These are phyloP conservation scores for Neonectria magnoliae DNA, from an alignment of 2,329 filamentous ascomycete species.

Conservation along the genomic window DNA sequence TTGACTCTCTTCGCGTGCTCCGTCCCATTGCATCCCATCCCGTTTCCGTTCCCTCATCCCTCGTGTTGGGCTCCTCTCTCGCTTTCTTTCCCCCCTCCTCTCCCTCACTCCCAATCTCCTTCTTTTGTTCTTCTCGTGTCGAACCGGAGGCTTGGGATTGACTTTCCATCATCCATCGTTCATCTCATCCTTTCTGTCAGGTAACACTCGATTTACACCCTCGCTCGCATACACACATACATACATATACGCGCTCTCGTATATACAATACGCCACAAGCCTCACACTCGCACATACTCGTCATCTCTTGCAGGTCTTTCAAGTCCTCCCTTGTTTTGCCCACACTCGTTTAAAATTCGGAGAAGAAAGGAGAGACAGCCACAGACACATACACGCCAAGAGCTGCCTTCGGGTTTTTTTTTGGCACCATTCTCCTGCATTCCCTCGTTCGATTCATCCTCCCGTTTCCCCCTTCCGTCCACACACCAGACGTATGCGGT, in stretches of 20 bases:
- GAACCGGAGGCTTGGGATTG: conserved; percentile 21
- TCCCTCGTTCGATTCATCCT: neutral
- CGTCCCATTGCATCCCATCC: conserved; percentile 16
- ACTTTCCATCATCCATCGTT: conserved; percentile 18
- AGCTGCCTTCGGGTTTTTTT: neutral
- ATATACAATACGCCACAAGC: neutral
- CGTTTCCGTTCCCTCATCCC: conserved; percentile 6
- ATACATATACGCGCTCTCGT: neutral
- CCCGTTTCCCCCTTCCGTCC: neutral
- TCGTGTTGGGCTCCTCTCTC: conserved; percentile 18
- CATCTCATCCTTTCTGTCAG: conserved; percentile 10
- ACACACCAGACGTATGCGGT: conserved; percentile 33
- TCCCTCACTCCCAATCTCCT: conserved; percentile 1
- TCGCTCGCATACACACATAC: neutral
- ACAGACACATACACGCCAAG: neutral
- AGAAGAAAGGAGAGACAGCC: neutral
- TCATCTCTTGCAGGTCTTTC: neutral
- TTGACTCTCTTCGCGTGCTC: neutral
- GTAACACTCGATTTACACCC: conserved; percentile 3
- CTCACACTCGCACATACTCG: neutral
- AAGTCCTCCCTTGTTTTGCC: neutral
- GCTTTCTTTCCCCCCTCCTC: conserved; percentile 14
- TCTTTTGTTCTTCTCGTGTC: conserved; percentile 20
- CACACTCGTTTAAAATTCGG: neutral
- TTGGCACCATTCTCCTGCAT: neutral